Evolutionary conservation across 345 rosid genomes (phyloP), one percentile per base, ranked within the genome.

Genomic region (Bretschneidera sinensis): DNA sequence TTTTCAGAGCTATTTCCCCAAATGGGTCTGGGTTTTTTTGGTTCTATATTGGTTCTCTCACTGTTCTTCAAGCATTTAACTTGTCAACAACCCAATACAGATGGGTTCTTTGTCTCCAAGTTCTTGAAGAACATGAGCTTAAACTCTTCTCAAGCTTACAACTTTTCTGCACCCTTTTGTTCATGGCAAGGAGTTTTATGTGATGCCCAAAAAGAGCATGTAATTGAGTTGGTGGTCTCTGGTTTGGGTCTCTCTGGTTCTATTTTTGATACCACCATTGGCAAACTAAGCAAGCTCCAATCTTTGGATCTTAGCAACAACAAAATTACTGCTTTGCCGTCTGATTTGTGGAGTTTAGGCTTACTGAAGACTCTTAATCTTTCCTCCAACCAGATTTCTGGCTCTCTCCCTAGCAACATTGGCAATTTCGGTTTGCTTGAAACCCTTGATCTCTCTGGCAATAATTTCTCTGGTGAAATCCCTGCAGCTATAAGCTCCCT

Each of bases 321-420:
- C 82, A 81, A 75, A 63, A 85, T 92, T 79, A 78, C 91, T 24
- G 81, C 77, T 65, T 76, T 92, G 65, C 87, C 97, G 59, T 75
- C 96, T 50, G 98, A 92, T 78, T 81, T 89, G 35, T 89, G 97
- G 98, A 87, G 92, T 74, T 76, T 92, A 51, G 78, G 79, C 69
- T 79, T 84, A 43, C 83, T 92, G 56, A 77, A 71, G 70, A 71
- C 22, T 51, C 88, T 92, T 6, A 87, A 89, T 66, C 89, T 92
- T 56, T 89, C 96, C 20, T 66, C 53, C 55, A 92, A 92, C 77
- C 64, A 68, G 71, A 83, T 92, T 70, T 81, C 96, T 35, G 95
- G 97, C 50, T 24, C 84, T 24, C 83, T 92, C 17, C 54, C 88
- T 18, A 87, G 51, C 73, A 89, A 89, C 77, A 79, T 89, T 83